Evolutionary conservation across 1,284 basidiomycete species (phyloP).

Genomic region (Erythrobasidium hasegawianum): DNA sequence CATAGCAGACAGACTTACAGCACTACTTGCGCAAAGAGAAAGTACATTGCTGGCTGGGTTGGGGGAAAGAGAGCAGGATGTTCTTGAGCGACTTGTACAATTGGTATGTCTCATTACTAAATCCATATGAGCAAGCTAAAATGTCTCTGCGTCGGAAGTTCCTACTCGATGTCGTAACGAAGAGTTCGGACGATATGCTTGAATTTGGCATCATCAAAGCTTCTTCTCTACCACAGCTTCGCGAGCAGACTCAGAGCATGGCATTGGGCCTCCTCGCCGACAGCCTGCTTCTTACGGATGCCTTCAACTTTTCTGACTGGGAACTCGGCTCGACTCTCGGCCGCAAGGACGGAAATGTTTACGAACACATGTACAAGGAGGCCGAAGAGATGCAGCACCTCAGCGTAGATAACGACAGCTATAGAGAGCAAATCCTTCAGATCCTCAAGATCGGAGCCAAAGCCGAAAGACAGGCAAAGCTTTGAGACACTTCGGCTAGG

Average conservation of each 20-base stretch:
- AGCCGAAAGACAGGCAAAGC: too few relatives aligned
- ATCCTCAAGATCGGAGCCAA: constrained; percentile 51
- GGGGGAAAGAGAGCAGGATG: not conserved
- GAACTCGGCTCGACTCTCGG: constrained; percentile 62
- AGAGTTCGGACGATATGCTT: constrained; percentile 59
- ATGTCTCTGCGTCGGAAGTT: constrained; percentile 53
- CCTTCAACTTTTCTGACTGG: constrained; percentile 73
- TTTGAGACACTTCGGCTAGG: too few relatives aligned
- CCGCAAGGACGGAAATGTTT: constrained; percentile 34
- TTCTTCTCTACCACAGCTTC: constrained; percentile 54
- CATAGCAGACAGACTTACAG: not conserved
- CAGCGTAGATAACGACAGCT: not conserved
- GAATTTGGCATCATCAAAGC: constrained; percentile 56
- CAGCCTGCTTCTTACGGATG: constrained; percentile 66
- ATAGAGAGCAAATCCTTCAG: constrained; percentile 70
- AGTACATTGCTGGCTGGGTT: not conserved
- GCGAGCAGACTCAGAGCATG: constrained; percentile 57
- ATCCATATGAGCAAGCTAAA: too few relatives aligned
- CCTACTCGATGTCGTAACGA: constrained; percentile 61
- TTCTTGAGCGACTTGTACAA: not conserved
- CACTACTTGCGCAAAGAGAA: not conserved
- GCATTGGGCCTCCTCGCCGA: constrained; percentile 61
- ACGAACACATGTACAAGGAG: constrained; percentile 38
- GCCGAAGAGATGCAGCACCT: constrained; percentile 28
- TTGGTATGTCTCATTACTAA: too few relatives aligned